Conservation (phyloP, 306 rosid species). For the Acacia melanoxylon region DNA sequence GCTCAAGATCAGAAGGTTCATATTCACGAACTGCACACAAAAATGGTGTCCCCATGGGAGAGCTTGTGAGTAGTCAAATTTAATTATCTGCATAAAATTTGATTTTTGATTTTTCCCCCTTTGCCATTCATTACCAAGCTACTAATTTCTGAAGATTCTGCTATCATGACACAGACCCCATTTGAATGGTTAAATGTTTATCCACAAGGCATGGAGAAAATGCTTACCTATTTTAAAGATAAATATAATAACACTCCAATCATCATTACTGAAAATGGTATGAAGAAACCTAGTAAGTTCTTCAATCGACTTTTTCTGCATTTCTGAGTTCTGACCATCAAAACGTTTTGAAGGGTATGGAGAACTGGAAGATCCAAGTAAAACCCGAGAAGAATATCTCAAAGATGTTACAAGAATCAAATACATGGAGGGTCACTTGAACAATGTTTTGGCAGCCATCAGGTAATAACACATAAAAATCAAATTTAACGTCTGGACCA, state of each 20-base stretch:
- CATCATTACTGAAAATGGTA: slow-evolving; percentile 68
- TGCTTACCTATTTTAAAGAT: slow-evolving; percentile 45
- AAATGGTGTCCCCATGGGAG: slow-evolving; percentile 41
- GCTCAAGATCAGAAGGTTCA: slow-evolving; percentile 55
- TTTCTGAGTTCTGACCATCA: neutral
- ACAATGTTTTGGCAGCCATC: slow-evolving; percentile 33
- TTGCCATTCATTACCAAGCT: neutral
- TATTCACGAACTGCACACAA: slow-evolving; percentile 27
- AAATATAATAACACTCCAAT: slow-evolving; percentile 60
- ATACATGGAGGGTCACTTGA: slow-evolving; percentile 28
- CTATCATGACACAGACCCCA: slow-evolving; percentile 36
- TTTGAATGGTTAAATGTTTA: slow-evolving; percentile 44
- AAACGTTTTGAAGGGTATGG: slow-evolving; percentile 22
- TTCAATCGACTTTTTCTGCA: neutral
- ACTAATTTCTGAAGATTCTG: neutral
- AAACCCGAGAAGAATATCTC: slow-evolving; percentile 15
- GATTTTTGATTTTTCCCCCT: neutral
- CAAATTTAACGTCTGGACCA: neutral
- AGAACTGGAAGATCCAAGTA: slow-evolving; percentile 4
- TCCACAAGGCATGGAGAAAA: slow-evolving; percentile 63
- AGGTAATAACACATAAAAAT: slow-evolving; percentile 20
- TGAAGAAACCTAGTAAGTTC: neutral
- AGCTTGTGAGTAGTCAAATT: slow-evolving; percentile 28
- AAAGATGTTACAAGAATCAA: slow-evolving; percentile 27
- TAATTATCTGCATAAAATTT: neutral